Evolutionary conservation across 768 basidiomycete species (phyloP), one percentile per base, ranked within the genome.

Genomic region (Trametes coccinea): DNA sequence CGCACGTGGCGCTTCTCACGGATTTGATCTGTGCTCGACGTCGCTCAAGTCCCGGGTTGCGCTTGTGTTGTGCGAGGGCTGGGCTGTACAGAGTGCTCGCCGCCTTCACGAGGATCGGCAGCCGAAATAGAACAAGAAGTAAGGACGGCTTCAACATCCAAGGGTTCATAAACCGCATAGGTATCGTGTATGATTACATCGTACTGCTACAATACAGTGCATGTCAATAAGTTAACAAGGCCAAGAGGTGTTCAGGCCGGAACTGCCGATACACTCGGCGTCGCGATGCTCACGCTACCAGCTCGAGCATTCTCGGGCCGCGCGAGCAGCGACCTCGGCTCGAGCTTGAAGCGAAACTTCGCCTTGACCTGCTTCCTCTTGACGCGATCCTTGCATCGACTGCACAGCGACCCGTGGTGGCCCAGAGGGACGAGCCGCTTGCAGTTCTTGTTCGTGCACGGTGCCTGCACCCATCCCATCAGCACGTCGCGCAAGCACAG

Each of bases 311-410:
- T 13, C 1, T 13, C 46, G 27, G 41, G 31, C 17, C 61, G 61
- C 10, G 51, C 51, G 8, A 62, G 27, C 44, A 62, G 27, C 3
- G 52, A 45, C 56, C 46, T 52, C 31, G 65, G 65, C 59, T 66
- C 65, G 2, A 84, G 75, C 63, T 75, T 80, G 59, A 77, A 78
- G 39, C 78, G 73, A 51, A 77, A 73, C 69, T 79, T 82, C 51
- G 76, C 73, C 70, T 75, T 76, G 40, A 71, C 76, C 64, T 78
- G 76, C 17, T 74, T 76, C 64, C 76, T 80, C 76, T 79, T 84
- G 56, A 83, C 71, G 41, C 76, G 74, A 31, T 69, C 45, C 61
- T 74, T 76, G 65, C 83, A 84, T 46, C 75, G 77, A 13, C 76
- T 76, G 61, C 82, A 84, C 39, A 82, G 60, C 5, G 71, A 69